Conservation (phyloP, 768 basidiomycete genomes). For the Russula earlei region DNA sequence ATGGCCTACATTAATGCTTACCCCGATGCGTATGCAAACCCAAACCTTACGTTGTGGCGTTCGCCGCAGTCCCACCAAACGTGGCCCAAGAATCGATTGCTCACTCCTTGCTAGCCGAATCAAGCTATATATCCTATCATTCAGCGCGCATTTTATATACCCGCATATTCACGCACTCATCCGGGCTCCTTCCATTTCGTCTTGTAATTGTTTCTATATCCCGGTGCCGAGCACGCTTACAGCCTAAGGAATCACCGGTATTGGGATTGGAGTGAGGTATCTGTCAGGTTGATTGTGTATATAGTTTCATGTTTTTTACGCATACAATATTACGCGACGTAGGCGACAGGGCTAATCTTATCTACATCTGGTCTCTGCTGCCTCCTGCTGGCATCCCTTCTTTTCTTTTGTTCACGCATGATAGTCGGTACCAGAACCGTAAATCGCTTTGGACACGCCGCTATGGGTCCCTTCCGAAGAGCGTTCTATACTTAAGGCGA, state of each 20-base stretch:
- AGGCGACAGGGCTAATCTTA: neutral
- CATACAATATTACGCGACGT: neutral
- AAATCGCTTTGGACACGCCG: no score
- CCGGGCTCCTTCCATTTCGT: neutral
- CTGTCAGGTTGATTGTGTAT: neutral
- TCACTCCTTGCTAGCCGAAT: neutral
- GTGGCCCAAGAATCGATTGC: conserved; percentile 15
- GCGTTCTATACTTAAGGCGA: neutral
- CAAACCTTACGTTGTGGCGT: conserved; percentile 70
- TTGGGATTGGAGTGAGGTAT: neutral
- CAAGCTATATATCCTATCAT: neutral
- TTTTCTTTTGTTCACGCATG: no score
- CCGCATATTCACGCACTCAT: neutral
- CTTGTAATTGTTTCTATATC: neutral
- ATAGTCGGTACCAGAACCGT: no score
- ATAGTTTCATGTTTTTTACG: no score
- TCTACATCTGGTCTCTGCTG: no score
- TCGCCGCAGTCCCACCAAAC: conserved; percentile 19
- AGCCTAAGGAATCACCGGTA: neutral
- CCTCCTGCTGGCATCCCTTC: no score
- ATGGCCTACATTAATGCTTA: conserved; percentile 69
- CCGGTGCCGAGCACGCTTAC: neutral
- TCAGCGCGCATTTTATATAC: neutral
- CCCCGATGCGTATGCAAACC: conserved; percentile 70
- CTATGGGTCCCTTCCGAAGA: no score